Evolutionary conservation across 2,329 filamentous ascomycete species (phyloP).

Genomic region (Dactylellina cionopaga): DNA sequence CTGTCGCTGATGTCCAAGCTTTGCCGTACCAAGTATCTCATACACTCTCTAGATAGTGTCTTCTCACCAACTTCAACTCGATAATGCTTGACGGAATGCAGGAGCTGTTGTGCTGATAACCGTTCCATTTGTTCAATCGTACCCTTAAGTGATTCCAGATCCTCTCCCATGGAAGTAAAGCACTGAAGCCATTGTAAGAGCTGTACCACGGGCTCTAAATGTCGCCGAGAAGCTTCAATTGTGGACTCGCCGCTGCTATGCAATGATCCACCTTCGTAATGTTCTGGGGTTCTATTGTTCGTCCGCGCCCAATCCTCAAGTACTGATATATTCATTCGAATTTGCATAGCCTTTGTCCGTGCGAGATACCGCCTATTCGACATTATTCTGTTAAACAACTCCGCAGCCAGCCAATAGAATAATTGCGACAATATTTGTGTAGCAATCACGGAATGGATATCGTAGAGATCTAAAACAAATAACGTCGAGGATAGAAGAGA

Average conservation of each 20-base stretch:
- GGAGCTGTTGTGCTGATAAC: constrained; percentile 84
- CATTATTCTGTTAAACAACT: constrained; percentile 98
- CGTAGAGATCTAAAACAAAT: constrained; percentile 97
- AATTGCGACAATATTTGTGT: constrained; percentile 91
- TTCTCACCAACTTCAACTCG: constrained; percentile 95
- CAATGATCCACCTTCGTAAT: constrained; percentile 92
- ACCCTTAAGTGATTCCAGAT: constrained; percentile 84
- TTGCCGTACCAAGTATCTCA: constrained; percentile 83
- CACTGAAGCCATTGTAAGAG: constrained; percentile 97
- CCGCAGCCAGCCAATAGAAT: constrained; percentile 93
- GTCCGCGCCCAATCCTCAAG: constrained; percentile 94
- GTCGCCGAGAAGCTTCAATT: constrained; percentile 81
- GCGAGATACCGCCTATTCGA: constrained; percentile 93
- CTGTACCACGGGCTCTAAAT: constrained; percentile 90
- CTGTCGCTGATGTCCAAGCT: constrained; percentile 55
- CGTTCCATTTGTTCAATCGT: constrained; percentile 89
- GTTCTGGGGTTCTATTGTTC: constrained; percentile 93
- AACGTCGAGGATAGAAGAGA: constrained; percentile 94
- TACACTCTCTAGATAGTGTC: constrained; percentile 83
- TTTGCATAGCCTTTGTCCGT: constrained; percentile 98
- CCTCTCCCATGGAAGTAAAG: constrained; percentile 92
- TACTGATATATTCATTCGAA: constrained; percentile 96
- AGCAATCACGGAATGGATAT: constrained; percentile 96
- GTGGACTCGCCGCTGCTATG: constrained; percentile 85
- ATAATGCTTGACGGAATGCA: constrained; percentile 93